phyloP scores from a whole-genome alignment of 2,329 filamentous ascomycete species.

The Sporothrix pseudoabietina region DNA sequence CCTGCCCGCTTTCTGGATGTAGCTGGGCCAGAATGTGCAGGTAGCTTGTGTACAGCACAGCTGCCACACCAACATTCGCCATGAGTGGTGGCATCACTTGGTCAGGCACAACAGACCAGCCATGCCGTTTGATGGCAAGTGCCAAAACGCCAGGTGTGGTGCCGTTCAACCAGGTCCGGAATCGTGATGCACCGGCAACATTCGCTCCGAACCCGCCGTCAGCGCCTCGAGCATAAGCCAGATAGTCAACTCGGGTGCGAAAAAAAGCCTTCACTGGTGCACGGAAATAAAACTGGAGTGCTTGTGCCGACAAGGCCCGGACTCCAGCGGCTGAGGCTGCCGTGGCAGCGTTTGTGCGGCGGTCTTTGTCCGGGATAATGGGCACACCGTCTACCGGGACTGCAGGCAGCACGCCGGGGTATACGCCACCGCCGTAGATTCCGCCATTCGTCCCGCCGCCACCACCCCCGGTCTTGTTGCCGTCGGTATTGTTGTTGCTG shows the following conservation, averaged over 20 bases:
- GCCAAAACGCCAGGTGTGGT: conserved; percentile 71
- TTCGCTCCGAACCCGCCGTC: conserved; percentile 21
- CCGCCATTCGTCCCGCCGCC: conserved; percentile 6
- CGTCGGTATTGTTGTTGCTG: not conserved
- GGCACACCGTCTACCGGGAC: conserved; percentile 43
- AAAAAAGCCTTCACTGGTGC: conserved; percentile 93
- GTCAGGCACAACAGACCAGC: conserved; percentile 73
- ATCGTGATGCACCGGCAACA: conserved; percentile 39
- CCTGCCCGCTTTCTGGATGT: conserved; percentile 63
- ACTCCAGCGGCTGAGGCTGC: conserved; percentile 85
- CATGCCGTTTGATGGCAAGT: conserved; percentile 67
- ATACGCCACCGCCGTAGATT: conserved; percentile 24
- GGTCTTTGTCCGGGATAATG: conserved; percentile 49
- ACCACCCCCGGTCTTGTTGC: not conserved
- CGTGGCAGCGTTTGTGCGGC: conserved; percentile 59
- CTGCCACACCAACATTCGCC: conserved; percentile 73
- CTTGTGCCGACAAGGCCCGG: conserved; percentile 78
- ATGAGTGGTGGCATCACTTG: conserved; percentile 75
- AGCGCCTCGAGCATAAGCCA: conserved; percentile 59
- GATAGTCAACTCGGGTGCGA: conserved; percentile 82
- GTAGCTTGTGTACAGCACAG: conserved; percentile 75
- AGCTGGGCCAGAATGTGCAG: conserved; percentile 67
- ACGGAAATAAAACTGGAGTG: conserved; percentile 88
- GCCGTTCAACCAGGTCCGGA: conserved; percentile 57
- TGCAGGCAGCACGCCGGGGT: conserved; percentile 49